Evolutionary conservation across 164 flowering plant species (phyloP).

Genomic region (Annona squamosa): DNA sequence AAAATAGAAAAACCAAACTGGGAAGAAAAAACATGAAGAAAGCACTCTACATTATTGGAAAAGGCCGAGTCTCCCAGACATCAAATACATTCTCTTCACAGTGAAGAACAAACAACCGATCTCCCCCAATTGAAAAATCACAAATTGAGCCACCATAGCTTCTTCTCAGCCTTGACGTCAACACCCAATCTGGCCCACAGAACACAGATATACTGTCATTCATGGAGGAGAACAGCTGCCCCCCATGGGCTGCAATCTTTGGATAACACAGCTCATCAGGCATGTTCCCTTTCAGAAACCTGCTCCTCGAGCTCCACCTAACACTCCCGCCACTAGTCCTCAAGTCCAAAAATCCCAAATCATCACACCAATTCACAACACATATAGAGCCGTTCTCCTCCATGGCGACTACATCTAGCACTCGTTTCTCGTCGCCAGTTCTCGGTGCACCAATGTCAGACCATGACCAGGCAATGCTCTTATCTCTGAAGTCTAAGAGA

Average conservation of each 20-base stretch:
- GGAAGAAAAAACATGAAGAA: background rate
- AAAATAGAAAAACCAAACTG: background rate
- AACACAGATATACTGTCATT: constrained; percentile 72
- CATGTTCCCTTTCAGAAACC: constrained; percentile 57
- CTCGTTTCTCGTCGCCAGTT: constrained; percentile 54
- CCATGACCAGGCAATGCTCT: constrained; percentile 83
- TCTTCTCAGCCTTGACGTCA: constrained; percentile 66
- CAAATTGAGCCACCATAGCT: constrained; percentile 81
- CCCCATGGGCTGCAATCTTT: constrained; percentile 61
- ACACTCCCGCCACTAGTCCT: constrained; percentile 41
- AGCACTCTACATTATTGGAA: constrained; percentile 26
- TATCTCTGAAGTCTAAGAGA: constrained; percentile 62
- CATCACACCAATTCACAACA: constrained; percentile 74
- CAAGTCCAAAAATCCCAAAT: constrained; percentile 78
- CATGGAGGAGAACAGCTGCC: constrained; percentile 81
- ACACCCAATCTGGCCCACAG: constrained; percentile 77
- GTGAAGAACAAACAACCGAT: constrained; percentile 75
- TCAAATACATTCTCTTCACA: constrained; percentile 89
- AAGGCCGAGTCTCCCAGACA: constrained; percentile 75
- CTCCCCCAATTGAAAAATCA: constrained; percentile 87
- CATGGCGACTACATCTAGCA: constrained; percentile 77
- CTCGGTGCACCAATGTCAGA: constrained; percentile 46
- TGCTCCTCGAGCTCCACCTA: constrained; percentile 77
- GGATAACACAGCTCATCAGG: constrained; percentile 81
- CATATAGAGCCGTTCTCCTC: constrained; percentile 61